Conservation (phyloP, 148 eudicot genomes). For the Hydrangea macrophylla region DNA sequence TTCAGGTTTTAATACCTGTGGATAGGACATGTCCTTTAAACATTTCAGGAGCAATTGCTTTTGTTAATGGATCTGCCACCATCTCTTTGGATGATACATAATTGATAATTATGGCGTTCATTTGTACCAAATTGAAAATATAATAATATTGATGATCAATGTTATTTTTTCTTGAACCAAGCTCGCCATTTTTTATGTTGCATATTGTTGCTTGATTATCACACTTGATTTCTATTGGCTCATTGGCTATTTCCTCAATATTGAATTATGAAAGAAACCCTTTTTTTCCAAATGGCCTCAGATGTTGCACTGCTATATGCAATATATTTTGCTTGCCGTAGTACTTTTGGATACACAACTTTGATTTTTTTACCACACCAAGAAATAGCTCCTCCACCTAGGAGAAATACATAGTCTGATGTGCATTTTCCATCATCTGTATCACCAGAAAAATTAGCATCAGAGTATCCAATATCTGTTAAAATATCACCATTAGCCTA, state of each 20-base stretch:
- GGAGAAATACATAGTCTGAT: not conserved
- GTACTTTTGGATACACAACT: not conserved
- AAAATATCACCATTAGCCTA: not conserved
- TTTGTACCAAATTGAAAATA: not conserved
- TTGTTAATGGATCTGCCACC: not conserved
- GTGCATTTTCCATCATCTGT: not conserved
- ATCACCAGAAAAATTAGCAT: not conserved
- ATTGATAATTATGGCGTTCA: not conserved
- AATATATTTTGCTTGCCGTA: constrained; percentile 1
- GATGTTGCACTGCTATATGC: not conserved
- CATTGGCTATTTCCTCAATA: not conserved
- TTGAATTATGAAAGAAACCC: not conserved
- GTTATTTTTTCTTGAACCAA: not conserved
- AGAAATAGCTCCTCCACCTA: not conserved
- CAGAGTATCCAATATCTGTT: not conserved
- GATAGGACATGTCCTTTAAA: not conserved
- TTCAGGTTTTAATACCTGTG: not conserved
- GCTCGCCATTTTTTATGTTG: not conserved
- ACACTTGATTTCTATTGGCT: not conserved
- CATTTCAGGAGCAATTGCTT: not conserved
- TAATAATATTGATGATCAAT: not conserved
- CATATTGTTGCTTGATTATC: not conserved
- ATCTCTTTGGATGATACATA: not conserved
- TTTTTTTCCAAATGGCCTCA: not conserved
- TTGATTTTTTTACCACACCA: not conserved